Base-by-base conservation (phyloP, 1,284 basidiomycete genomes). In the Ceratobasidium sp. region DNA sequence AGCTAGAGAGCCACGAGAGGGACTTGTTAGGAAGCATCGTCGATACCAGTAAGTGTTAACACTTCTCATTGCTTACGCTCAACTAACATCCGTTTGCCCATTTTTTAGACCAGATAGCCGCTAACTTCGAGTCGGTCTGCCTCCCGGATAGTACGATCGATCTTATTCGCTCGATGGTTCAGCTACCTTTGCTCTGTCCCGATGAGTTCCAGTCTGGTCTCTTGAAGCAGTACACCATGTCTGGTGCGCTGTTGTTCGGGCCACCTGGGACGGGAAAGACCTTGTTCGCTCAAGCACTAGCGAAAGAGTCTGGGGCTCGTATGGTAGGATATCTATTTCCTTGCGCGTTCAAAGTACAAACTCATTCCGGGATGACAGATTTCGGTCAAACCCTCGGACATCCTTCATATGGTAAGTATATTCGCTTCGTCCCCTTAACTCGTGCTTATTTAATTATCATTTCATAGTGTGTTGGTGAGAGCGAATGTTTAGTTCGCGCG, bases 181-280 rank as follows among this genome's bases (percentile, higher is more conserved):
- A 95, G 1, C 86, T 99, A 33, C 97, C 97, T 0, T 86, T 99
- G 54, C 88, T 99, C 42, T 92, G 96, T 83, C 97, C 97, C 3
- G 88, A 91, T 66, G 95, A 97, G 2, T 99, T 98, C 86, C 90
- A 93, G 83, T 91, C 92, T 83, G 96, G 97, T 69, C 94, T 99
- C 77, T 87, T 98, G 54, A 97, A 96, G 84, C 92, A 96, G 80
- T 94, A 97, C 82, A 89, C 91, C 13, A 96, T 96, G 88, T 93
- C 91, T 7, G 96, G 96, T 2, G 96, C 94, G 80, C 88, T 97
- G 77, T 85, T 97, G n/a, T 96, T 97, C 84, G 95, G 95, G 3
- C 96, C 97, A 76, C 65, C 96, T 1, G 96, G 96, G 59, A 97
- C 96, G 4, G 96, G 96, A 4, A 97, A 97, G 85, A 97, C 96